A percentile compares a stretch with the other conserved stretches of the same genome.
phyloP scores from a whole-genome alignment of 2,329 filamentous ascomycete species.

The Bretziella fagacearum region DNA sequence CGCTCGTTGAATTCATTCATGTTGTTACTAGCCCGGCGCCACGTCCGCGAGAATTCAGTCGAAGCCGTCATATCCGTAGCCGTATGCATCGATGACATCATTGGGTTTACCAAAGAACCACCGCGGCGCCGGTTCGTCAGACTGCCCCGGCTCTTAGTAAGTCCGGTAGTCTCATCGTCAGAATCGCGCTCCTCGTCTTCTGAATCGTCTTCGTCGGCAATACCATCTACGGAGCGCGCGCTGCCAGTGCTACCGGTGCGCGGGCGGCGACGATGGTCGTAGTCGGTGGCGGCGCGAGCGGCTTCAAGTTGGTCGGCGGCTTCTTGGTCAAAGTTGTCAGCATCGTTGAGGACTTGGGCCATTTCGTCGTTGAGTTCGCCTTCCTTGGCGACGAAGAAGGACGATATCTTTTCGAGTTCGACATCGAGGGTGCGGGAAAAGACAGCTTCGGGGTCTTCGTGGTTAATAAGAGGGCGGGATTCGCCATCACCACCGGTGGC shows the following conservation, averaged over 20 bases:
- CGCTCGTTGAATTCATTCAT: slow-evolving; percentile 70
- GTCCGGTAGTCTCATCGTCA: slow-evolving; percentile 39
- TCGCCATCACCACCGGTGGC: slow-evolving; percentile 53
- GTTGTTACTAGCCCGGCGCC: slow-evolving; percentile 45
- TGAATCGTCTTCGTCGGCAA: slow-evolving; percentile 29
- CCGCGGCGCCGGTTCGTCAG: slow-evolving; percentile 17
- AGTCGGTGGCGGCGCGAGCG: slow-evolving; percentile 18
- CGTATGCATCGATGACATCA: slow-evolving; percentile 21
- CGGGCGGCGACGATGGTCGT: slow-evolving; percentile 16
- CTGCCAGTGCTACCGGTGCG: slow-evolving; percentile 25
- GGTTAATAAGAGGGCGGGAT: slow-evolving; percentile 62
- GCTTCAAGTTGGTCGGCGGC: slow-evolving; percentile 27
- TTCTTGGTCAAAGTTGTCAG: slow-evolving; percentile 49
- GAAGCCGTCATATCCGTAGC: slow-evolving; percentile 45
- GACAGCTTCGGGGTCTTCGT: slow-evolving; percentile 59
- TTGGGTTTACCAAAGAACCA: slow-evolving; percentile 1
- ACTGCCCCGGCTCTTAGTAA: slow-evolving; percentile 30
- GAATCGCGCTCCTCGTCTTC: slow-evolving; percentile 51
- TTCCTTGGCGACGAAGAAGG: slow-evolving; percentile 83
- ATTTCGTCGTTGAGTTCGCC: slow-evolving; percentile 71
- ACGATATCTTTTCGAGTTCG: slow-evolving; percentile 85
- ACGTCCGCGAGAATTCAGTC: slow-evolving; percentile 38
- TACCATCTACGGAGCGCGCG: slow-evolving; percentile 32
- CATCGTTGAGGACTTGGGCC: slow-evolving; percentile 57
- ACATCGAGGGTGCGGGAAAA: slow-evolving; percentile 70